phyloP scores from a whole-genome alignment of 805 yeast genomes.

The Starmerella bacillaris region DNA sequence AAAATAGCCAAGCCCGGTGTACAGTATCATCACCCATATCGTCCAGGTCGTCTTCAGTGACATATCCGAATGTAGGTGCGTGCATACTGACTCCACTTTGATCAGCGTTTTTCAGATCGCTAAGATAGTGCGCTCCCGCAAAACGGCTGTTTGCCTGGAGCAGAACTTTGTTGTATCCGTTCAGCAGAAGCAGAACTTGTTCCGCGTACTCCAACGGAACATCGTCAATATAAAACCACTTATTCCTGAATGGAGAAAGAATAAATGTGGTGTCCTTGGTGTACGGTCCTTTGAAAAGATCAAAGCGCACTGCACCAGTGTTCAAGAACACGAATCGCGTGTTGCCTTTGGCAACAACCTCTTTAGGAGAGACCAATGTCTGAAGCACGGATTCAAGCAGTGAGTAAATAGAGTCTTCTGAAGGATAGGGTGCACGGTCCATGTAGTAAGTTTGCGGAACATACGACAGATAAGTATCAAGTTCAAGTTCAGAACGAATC shows the following conservation, averaged over 20 bases:
- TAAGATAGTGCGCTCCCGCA: neutral
- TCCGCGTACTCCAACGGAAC: slow-evolving; percentile 43
- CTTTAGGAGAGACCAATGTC: slow-evolving; percentile 18
- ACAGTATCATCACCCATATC: slow-evolving; percentile 67
- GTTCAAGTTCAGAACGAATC: slow-evolving; percentile 31
- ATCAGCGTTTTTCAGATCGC: neutral
- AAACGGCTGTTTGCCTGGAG: slow-evolving; percentile 3
- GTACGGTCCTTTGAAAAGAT: slow-evolving; percentile 65
- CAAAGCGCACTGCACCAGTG: slow-evolving; percentile 77
- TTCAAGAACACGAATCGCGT: slow-evolving; percentile 45
- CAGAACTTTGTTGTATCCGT: slow-evolving; percentile 21
- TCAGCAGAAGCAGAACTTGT: slow-evolving; percentile 37
- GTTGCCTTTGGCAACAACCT: slow-evolving; percentile 13
- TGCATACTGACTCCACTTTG: neutral
- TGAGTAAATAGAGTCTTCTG: slow-evolving; percentile 37
- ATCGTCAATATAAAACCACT: slow-evolving; percentile 48
- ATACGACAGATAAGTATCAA: slow-evolving; percentile 41
- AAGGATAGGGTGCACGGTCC: slow-evolving; percentile 46
- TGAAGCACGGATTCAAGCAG: slow-evolving; percentile 46
- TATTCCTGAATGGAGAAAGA: slow-evolving; percentile 67
- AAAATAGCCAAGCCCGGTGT: slow-evolving; percentile 40
- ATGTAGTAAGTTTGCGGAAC: slow-evolving; percentile 51
- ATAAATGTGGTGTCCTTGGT: slow-evolving; percentile 63
- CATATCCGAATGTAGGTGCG: slow-evolving; percentile 37
- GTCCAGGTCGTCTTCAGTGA: slow-evolving; percentile 73